Percentiles rank a stretch among this genome's conserved stretches.
phyloP scores from a whole-genome alignment of 495 filamentous ascomycete species.

The Emericellopsis terricola region DNA sequence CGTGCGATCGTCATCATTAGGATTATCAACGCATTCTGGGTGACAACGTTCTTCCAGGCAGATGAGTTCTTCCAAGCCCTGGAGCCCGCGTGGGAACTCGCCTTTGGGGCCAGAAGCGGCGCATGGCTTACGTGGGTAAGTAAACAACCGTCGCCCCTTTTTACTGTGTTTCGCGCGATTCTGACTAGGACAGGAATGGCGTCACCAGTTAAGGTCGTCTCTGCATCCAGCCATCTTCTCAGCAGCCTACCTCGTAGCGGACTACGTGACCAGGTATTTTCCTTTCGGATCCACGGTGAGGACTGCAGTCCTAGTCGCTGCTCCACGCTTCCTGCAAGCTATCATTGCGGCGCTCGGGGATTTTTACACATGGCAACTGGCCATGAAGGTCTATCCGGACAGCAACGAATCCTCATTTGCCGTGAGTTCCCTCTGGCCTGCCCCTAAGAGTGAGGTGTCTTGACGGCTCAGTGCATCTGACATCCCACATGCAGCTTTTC shows the following conservation, averaged over 20 bases:
- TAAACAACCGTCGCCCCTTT: constrained; percentile 4
- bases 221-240: constrained; percentile 78
- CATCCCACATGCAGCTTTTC: constrained; percentile 30
- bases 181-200: constrained; percentile 99
- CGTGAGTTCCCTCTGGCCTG: constrained; percentile 41
- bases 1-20: constrained; percentile 41
- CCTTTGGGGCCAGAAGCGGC: constrained; percentile 59
- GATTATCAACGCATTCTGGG: constrained; percentile 63
- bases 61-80: constrained; percentile 96
- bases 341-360: constrained; percentile 63
- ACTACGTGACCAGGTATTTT: constrained; percentile 32
- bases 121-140: constrained; percentile 94
- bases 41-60: constrained; percentile 97
- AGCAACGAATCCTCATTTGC: constrained; percentile 48
- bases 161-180: not conserved
- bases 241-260: constrained; percentile 44
- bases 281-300: constrained; percentile 26
- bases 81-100: constrained; percentile 84
- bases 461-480: no score
- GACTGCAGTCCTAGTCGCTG: constrained; percentile 45
- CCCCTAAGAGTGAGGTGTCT: no score
- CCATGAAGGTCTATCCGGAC: constrained; percentile 43
- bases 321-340: constrained; percentile 63
- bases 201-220: constrained; percentile 76
- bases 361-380: constrained; percentile 78